Conservation (phyloP, 148 eudicot genomes). For the Rhododendron ferrugineum region DNA sequence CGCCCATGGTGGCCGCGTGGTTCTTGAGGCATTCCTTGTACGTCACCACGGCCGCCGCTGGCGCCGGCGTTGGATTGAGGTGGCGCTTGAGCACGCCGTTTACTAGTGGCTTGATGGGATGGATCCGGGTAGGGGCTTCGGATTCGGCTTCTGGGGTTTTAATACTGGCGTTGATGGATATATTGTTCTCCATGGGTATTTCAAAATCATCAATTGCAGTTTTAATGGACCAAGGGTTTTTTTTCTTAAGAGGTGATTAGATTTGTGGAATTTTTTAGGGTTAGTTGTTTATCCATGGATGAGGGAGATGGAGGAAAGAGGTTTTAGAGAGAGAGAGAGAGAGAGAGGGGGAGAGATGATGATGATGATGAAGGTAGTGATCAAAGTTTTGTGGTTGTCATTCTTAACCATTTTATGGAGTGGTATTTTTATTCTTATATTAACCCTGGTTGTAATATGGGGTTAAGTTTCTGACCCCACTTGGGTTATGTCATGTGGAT, state of each 20-base stretch:
- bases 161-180: background rate
- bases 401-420: constrained; percentile 15
- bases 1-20: constrained; percentile 45
- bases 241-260: background rate
- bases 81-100: constrained; percentile 31
- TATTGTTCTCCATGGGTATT: constrained; percentile 13
- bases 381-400: constrained; percentile 22
- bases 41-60: background rate
- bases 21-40: constrained; percentile 44
- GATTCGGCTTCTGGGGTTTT: constrained; percentile 17
- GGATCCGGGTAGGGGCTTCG: constrained; percentile 12
- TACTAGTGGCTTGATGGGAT: constrained; percentile 6
- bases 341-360: background rate
- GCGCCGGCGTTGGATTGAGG: constrained; percentile 7
- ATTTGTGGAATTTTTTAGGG: constrained; percentile 11
- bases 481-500: constrained; percentile 4
- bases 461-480: constrained; percentile 17
- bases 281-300: constrained; percentile 12
- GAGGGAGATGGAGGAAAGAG: constrained; percentile 5
- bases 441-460: constrained; percentile 17
- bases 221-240: background rate
- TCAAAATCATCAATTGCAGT: constrained; percentile 9
- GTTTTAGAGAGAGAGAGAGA: background rate
- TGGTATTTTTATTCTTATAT: background rate
- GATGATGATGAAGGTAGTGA: constrained; percentile 18